Conservation (phyloP, 768 basidiomycete genomes). For the Russula sp. region DNA sequence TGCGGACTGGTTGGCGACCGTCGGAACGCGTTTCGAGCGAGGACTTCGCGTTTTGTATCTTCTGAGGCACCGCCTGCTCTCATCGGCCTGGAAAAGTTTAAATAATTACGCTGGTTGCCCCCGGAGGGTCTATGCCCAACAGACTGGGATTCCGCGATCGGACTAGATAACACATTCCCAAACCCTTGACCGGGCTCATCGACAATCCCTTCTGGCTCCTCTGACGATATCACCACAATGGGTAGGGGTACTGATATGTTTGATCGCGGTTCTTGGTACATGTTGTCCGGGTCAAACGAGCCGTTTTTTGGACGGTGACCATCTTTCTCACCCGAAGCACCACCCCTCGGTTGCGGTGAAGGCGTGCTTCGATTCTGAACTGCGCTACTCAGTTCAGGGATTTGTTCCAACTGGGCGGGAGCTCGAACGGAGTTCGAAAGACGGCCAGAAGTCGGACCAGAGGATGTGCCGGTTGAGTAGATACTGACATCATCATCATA, state of each 20-base stretch:
- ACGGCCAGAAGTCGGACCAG: conserved; percentile 38
- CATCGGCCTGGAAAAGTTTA: conserved; percentile 66
- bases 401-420: not conserved
- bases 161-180: conserved; percentile 31
- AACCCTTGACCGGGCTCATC: not conserved
- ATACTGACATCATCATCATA: conserved; percentile 44
- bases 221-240: conserved; percentile 52
- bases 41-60: conserved; percentile 43
- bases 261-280: conserved; percentile 22
- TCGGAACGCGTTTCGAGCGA: conserved; percentile 57
- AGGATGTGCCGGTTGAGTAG: conserved; percentile 40
- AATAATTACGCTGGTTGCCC: conserved; percentile 40
- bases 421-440: not conserved
- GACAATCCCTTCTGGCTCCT: conserved; percentile 34
- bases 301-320: conserved; percentile 5
- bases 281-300: conserved; percentile 29
- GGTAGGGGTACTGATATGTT: conserved; percentile 40
- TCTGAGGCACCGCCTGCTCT: conserved; percentile 45
- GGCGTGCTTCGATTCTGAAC: not conserved
- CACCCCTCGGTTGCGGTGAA: not conserved
- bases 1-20: conserved; percentile 12
- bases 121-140: conserved; percentile 43
- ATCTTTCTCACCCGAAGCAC: not conserved
- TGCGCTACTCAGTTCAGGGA: not conserved
- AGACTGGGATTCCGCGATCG: conserved; percentile 25